These are phyloP conservation scores for Suillus ampliporus DNA, from an alignment of 768 basidiomycete species.

Conservation along the genomic window DNA sequence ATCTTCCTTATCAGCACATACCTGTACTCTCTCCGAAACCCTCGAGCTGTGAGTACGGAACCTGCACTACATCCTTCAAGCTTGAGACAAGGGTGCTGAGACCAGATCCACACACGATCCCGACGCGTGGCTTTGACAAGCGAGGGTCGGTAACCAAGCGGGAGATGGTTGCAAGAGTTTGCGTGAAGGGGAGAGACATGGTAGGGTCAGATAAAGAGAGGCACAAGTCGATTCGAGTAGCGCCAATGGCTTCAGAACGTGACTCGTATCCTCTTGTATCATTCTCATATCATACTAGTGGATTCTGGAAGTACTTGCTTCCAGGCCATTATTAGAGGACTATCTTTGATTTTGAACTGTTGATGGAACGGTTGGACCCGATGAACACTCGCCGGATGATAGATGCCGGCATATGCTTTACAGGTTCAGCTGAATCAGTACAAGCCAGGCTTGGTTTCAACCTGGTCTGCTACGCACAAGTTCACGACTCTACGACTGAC, in stretches of 20 bases:
- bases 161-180: constrained; percentile 11
- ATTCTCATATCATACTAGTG: neutral
- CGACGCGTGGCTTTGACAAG: constrained; percentile 66
- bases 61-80: constrained; percentile 58
- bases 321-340: neutral
- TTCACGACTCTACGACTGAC: neutral
- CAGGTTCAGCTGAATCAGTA: neutral
- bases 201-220: neutral
- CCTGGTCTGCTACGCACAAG: neutral
- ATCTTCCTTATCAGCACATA: constrained; percentile 33
- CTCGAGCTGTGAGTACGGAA: constrained; percentile 71
- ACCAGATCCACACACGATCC: constrained; percentile 89
- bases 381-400: too few species aligned
- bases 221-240: neutral
- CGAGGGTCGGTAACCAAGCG: constrained; percentile 27
- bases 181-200: constrained; percentile 5
- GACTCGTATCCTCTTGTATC: too few species aligned
- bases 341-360: too few species aligned
- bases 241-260: neutral
- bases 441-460: neutral
- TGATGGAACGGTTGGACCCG: neutral
- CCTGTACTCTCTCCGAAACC: constrained; percentile 84
- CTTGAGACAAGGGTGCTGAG: constrained; percentile 73
- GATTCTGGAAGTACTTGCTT: neutral
- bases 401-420: neutral